Evolutionary conservation across 108 stramenopile species (phyloP), one percentile per base, ranked within the genome.

Genomic region (Fistulifera pelliculosa): DNA sequence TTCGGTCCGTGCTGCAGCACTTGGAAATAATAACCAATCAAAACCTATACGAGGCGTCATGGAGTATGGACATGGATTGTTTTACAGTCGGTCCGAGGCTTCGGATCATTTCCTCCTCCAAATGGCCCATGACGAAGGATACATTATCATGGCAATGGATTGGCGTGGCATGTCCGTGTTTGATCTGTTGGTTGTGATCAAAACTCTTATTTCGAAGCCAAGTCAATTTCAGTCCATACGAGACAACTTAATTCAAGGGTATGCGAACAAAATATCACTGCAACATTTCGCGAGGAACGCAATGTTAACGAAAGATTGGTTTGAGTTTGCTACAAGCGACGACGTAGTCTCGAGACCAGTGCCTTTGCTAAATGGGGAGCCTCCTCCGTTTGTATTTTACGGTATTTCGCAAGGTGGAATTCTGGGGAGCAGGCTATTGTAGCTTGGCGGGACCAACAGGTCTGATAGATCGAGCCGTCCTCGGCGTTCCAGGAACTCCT

Each of bases 391-490:
- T 5, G 61, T 69, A 7, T 89, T 83, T 58, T 85, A 89, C 53
- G 87, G 87, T 10, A 83, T 81, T 31, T 78, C 76, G 18, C 81
- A 85, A 66, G 87, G 87, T 10, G 87, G 78, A 14, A 82, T 89
- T 28, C 40, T 89, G 8, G n/a, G 87, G 87, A 8, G 79, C 71
- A 47, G 81, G 68, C 16, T 89, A 85, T 65, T 54, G 74, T 16
- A 60, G 70, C 15, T 49, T 70, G 24, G 39, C 61, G 19, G 75
- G 68, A 0, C 42, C 61, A 1, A 69, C 64, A 7, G 62, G 52
- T 15, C 53, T 83, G 26, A 71, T 89, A 19, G 76, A 80, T 62
- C 47, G 83, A 24, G 73, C 70, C 17, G 62, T 81, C 13, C 57
- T 89, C 42, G 81, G 83, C 1, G 69, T 65, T 17, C 79, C 81